These are phyloP conservation scores for Staphylotrichum tortipilum DNA, from an alignment of 495 filamentous ascomycete genomes.

Conservation along the genomic window DNA sequence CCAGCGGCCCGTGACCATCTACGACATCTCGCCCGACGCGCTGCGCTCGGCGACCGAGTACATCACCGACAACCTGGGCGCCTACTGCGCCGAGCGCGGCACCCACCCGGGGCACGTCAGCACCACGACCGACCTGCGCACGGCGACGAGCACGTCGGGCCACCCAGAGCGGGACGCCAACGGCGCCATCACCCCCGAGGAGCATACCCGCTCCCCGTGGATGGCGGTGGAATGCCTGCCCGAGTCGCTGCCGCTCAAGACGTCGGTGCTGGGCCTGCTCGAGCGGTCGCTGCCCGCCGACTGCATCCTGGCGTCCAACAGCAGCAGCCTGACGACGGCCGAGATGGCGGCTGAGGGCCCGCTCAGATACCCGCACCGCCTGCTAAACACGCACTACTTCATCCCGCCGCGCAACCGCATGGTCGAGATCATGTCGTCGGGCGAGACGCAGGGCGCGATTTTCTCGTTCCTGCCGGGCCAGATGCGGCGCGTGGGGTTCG, in stretches of 20 bases:
- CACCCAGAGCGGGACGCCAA: neutral
- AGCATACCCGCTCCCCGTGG: constrained; percentile 26
- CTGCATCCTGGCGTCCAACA: constrained; percentile 48
- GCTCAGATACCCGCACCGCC: constrained; percentile 26
- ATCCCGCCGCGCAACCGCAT: constrained; percentile 45
- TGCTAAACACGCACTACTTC: constrained; percentile 49
- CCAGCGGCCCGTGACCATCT: constrained; percentile 27
- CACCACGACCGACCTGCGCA: constrained; percentile 21
- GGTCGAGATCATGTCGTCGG: constrained; percentile 52
- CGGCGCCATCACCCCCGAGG: neutral
- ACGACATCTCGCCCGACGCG: constrained; percentile 26
- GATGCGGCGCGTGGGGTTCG: constrained; percentile 36
- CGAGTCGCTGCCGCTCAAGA: constrained; percentile 46
- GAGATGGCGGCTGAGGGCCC: constrained; percentile 35
- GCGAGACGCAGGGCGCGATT: constrained; percentile 36
- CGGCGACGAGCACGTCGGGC: constrained; percentile 18
- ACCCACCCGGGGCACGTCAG: constrained; percentile 28
- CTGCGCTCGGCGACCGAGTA: constrained; percentile 23
- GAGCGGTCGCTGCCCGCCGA: constrained; percentile 34
- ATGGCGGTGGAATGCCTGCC: constrained; percentile 52
- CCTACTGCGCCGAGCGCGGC: constrained; percentile 19
- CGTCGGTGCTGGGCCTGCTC: constrained; percentile 38
- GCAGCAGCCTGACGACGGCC: constrained; percentile 38
- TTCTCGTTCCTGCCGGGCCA: constrained; percentile 36
- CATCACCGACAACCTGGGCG: constrained; percentile 29